A percentile compares a stretch with the other conserved stretches of the same genome.
Evolutionary conservation across 768 basidiomycete species (phyloP).

Genomic region (Amanita molliuscula): DNA sequence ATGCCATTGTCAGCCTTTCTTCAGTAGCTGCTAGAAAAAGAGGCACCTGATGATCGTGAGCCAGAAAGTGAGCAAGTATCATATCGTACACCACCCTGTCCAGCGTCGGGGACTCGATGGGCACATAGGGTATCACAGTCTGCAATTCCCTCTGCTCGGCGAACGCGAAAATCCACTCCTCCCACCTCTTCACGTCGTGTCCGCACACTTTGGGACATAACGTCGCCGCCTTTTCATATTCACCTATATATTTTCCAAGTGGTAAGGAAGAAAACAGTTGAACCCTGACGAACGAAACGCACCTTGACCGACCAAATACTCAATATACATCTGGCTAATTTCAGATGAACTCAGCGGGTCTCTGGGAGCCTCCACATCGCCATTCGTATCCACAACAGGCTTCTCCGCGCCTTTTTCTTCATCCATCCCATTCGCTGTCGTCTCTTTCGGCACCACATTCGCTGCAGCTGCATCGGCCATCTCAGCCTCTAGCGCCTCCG

Average conservation of each 20-base stretch:
- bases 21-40: background rate
- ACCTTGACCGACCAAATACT: constrained; percentile 80
- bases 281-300: constrained; percentile 9
- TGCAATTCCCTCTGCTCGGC: constrained; percentile 72
- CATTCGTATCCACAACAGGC: background rate
- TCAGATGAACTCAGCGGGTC: constrained; percentile 42
- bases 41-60: constrained; percentile 62
- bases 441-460: constrained; percentile 7
- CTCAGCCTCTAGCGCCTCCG: constrained; percentile 52
- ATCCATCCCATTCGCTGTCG: background rate
- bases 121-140: constrained; percentile 87
- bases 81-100: constrained; percentile 88
- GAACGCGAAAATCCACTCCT: constrained; percentile 90
- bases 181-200: constrained; percentile 78
- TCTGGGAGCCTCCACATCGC: constrained; percentile 17
- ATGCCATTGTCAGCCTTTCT: background rate
- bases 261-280: background rate
- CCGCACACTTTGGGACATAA: constrained; percentile 82
- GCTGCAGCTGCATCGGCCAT: background rate
- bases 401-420: background rate
- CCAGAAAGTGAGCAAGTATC: constrained; percentile 81
- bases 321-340: constrained; percentile 82
- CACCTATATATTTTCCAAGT: background rate
- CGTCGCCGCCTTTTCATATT: constrained; percentile 43
- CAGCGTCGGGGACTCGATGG: constrained; percentile 72